Evolutionary conservation across 2,329 filamentous ascomycete genomes (phyloP), one percentile per base, ranked within the genome.

Genomic region (Parascedosporium putredinis): DNA sequence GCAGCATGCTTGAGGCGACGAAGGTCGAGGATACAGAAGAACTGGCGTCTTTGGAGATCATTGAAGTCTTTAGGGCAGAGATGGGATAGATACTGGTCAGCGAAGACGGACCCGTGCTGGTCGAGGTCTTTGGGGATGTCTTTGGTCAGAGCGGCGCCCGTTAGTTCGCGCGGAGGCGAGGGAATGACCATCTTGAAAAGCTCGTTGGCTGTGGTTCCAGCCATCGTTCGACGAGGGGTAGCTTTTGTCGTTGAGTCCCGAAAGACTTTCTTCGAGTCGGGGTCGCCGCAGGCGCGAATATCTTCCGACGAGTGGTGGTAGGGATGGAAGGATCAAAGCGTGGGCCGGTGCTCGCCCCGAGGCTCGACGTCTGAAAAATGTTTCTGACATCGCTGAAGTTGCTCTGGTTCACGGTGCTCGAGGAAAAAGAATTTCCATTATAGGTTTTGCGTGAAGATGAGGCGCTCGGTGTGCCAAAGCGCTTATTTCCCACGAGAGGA

Each of bases 1-100:
- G 78, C 77, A 5, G 76, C 74, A 57, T 79, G 79, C 62, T 81
- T 81, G 43, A 81, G 68, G 54, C 78, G 72, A 52, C 78, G 75
- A 51, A 81, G 65, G 57, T 81, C 78, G 55, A 81, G 74, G 53
- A 81, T 75, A 59, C 77, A 81, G 56, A 80, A 81, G 59, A 80
- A 81, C 64, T 81, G 78, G 51, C 76, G 74, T 45, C 75, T 71
- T 61, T 81, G 76, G 48, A 76, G 68, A 47, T 81, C 78, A 54
- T 77, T 75, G 54, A 80, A 73, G 40, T 77, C 72, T 23, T 71
- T 63, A 2, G 78, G 78, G 55, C 76, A 79, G 27, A 78, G 71
- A 52, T 80, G 72, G 1, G 69, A 67, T 34, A 81, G 65, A 51
- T 74, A 81, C 60, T 81, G 74, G 57, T 80, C 76, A 25, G 78